phyloP scores from a whole-genome alignment of 805 yeast species.

The Candida silvicultrix region DNA sequence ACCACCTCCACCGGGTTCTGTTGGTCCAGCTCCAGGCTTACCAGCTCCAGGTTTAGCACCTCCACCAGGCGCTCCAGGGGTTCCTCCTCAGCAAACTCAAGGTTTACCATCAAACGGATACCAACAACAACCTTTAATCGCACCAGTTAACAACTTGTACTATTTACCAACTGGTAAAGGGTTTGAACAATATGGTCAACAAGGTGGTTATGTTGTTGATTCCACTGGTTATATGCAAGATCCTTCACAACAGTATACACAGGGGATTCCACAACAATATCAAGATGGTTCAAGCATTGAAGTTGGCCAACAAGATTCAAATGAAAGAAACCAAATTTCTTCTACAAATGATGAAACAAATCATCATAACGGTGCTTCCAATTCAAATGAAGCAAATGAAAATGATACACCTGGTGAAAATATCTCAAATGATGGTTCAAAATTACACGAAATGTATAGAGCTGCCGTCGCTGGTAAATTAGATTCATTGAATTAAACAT shows the following conservation, averaged over 20 bases:
- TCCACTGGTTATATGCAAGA: background rate
- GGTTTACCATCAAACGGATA: constrained; percentile 4
- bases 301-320: background rate
- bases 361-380: constrained; percentile 1
- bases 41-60: background rate
- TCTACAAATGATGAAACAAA: background rate
- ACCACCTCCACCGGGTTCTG: background rate
- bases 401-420: constrained; percentile 2
- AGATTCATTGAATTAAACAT: constrained; percentile 15
- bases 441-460: constrained; percentile 21
- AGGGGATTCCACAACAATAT: constrained; percentile 2
- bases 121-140: constrained; percentile 6
- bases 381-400: constrained; percentile 1
- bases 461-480: constrained; percentile 22
- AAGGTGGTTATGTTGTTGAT: background rate
- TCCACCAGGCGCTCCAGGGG: constrained; percentile 1
- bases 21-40: background rate
- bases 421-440: constrained; percentile 6
- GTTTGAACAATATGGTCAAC: constrained; percentile 6
- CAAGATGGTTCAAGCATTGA: constrained; percentile 1
- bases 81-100: constrained; percentile 1
- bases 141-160: constrained; percentile 14
- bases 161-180: constrained; percentile 12
- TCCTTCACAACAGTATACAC: background rate
- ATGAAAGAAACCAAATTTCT: background rate